Conservation (phyloP, 352 stramenopile genomes). For the Elongisporangium prolatum region DNA sequence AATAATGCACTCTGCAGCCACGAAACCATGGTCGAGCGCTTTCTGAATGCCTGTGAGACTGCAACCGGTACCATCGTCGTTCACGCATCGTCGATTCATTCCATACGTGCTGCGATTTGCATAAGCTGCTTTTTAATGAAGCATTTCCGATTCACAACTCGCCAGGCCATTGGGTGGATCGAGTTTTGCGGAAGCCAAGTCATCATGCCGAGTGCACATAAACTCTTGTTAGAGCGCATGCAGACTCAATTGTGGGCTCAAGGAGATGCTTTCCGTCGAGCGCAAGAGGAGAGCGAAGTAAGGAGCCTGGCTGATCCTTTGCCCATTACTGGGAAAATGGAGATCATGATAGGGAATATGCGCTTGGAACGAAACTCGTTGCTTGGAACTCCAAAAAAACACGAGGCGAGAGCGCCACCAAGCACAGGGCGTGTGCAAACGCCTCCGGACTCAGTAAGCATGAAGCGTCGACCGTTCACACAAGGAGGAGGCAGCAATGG, state of each 20-base stretch:
- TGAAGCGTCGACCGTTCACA: conserved; percentile 37
- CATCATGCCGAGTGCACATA: conserved; percentile 77
- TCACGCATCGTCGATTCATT: conserved; percentile 66
- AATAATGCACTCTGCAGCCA: conserved; percentile 7
- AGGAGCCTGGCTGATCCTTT: background rate
- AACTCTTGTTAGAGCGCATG: conserved; percentile 89
- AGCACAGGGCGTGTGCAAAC: conserved; percentile 12
- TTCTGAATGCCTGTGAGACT: conserved; percentile 88
- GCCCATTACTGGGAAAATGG: conserved; percentile 6
- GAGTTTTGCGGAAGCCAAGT: conserved; percentile 88
- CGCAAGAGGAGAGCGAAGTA: conserved; percentile 6
- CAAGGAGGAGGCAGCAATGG: conserved; percentile 27
- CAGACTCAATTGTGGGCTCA: conserved; percentile 72
- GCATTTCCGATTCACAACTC: conserved; percentile 92
- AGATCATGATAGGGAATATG: conserved; percentile 69
- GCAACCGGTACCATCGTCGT: conserved; percentile 48
- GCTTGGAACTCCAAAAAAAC: conserved; percentile 40
- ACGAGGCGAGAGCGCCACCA: conserved; percentile 15
- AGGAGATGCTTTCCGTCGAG: conserved; percentile 34
- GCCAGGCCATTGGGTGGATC: conserved; percentile 94
- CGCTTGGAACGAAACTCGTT: conserved; percentile 46
- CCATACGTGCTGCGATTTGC: conserved; percentile 87
- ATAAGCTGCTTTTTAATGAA: conserved; percentile 99
- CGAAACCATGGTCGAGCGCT: conserved; percentile 68
- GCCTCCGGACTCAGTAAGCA: background rate